Conservation (phyloP, 495 filamentous ascomycete species). For the Neurospora intermedia region DNA sequence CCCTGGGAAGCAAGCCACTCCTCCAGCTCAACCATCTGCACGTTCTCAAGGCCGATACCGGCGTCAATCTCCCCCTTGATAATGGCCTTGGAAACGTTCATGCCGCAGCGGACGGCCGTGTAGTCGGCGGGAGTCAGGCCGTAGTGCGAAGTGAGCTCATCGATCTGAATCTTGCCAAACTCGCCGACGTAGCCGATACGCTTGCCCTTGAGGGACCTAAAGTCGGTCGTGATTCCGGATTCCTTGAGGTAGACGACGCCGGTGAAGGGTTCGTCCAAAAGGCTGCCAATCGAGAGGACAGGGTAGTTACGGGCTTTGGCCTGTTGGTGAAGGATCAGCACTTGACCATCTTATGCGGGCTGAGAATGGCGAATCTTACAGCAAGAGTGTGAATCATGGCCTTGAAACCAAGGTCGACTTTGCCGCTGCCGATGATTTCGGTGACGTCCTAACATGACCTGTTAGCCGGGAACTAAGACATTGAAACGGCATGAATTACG, state of each 20-base stretch:
- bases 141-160: conserved; percentile 62
- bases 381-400: conserved; percentile 67
- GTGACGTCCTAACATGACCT: conserved; percentile 42
- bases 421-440: conserved; percentile 60
- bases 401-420: conserved; percentile 65
- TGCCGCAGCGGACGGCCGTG: conserved; percentile 50
- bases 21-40: conserved; percentile 64
- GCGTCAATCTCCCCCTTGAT: conserved; percentile 56
- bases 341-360: neutral
- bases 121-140: conserved; percentile 59
- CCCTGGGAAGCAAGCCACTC: conserved; percentile 53
- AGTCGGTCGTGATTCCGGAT: conserved; percentile 54
- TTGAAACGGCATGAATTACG: conserved; percentile 2
- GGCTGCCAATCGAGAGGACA: conserved; percentile 54
- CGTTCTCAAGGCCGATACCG: conserved; percentile 62
- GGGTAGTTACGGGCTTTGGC: conserved; percentile 62
- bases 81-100: conserved; percentile 42
- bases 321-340: conserved; percentile 18
- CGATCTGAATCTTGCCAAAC: conserved; percentile 69
- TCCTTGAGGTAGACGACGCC: conserved; percentile 61
- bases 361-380: conserved; percentile 23
- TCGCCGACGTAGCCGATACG: conserved; percentile 63
- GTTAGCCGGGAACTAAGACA: neutral
- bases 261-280: conserved; percentile 64
- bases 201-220: conserved; percentile 58